Evolutionary conservation across 2,329 filamentous ascomycete genomes (phyloP).

Genomic region (Claviceps purpurea): DNA sequence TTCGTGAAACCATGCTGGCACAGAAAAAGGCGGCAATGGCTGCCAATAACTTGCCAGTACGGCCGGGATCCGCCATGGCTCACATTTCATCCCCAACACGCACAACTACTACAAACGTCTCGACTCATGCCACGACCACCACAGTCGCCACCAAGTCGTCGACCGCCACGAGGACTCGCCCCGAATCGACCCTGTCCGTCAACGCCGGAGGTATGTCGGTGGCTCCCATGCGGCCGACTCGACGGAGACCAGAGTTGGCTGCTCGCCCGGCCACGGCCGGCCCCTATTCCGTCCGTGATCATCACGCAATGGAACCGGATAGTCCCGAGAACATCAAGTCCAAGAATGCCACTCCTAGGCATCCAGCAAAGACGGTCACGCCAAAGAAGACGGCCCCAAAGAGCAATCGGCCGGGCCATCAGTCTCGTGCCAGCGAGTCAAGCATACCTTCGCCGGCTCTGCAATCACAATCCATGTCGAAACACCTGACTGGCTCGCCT

Average conservation of each 20-base stretch:
- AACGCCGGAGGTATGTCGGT: constrained; percentile 47
- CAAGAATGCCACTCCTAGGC: constrained; percentile 35
- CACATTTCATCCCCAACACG: constrained; percentile 39
- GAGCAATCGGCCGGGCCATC: constrained; percentile 30
- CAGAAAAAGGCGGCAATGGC: constrained; percentile 53
- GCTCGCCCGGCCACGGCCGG: constrained; percentile 50
- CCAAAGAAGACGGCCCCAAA: constrained; percentile 36
- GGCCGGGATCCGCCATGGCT: constrained; percentile 53
- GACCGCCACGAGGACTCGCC: constrained; percentile 24
- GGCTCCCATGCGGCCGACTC: constrained; percentile 48
- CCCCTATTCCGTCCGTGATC: constrained; percentile 49
- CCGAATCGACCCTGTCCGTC: constrained; percentile 30
- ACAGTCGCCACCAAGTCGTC: constrained; percentile 17
- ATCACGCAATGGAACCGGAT: constrained; percentile 20
- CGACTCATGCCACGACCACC: constrained; percentile 12
- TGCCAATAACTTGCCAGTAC: constrained; percentile 35
- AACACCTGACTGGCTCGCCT: constrained; percentile 26
- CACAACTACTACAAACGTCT: constrained; percentile 18
- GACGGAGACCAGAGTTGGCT: constrained; percentile 43
- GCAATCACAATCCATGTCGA: constrained; percentile 11
- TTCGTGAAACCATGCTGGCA: constrained; percentile 74
- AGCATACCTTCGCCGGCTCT: constrained; percentile 32
- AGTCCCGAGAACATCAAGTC: constrained; percentile 35
- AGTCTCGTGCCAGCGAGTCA: constrained; percentile 37
- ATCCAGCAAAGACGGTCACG: constrained; percentile 28